Conservation (phyloP, 2,329 filamentous ascomycete species). For the Pseudofabraea citricarpa region DNA sequence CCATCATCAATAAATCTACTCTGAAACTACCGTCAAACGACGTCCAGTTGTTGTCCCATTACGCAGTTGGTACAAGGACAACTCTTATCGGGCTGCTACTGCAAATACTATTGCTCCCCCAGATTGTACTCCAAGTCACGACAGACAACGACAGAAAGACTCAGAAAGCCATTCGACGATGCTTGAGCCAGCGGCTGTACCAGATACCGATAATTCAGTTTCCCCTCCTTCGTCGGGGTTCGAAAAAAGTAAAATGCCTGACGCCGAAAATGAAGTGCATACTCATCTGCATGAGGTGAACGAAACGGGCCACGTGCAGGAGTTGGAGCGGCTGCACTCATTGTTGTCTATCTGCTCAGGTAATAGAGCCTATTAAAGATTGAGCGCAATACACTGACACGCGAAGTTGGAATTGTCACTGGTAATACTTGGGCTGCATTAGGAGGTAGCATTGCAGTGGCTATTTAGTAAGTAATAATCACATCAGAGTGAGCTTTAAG, state of each 20-base stretch:
- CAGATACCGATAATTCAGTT: background rate
- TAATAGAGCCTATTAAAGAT: too few species aligned
- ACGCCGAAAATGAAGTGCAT: background rate
- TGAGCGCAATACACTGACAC: too few species aligned
- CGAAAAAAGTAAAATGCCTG: background rate
- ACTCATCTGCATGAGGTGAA: background rate
- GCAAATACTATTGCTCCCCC: too few species aligned
- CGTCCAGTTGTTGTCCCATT: too few species aligned
- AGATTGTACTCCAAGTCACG: too few species aligned
- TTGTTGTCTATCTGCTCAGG: slow-evolving; percentile 39
- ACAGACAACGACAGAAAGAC: too few species aligned
- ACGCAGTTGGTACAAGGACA: too few species aligned
- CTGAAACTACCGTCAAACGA: too few species aligned
- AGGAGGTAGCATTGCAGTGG: slow-evolving; percentile 39
- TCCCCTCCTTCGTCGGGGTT: background rate
- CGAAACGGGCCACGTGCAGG: slow-evolving; percentile 41
- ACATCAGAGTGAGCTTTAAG: background rate
- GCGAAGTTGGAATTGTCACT: slow-evolving; percentile 40
- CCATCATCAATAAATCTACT: too few species aligned
- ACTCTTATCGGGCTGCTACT: too few species aligned
- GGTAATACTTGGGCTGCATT: slow-evolving; percentile 40
- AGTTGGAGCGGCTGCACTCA: slow-evolving; percentile 44
- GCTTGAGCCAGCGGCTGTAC: too few species aligned
- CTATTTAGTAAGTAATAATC: background rate
- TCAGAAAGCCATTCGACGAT: too few species aligned